Percentiles rank a stretch among this genome's conserved stretches.
Evolutionary conservation across 345 rosid genomes (phyloP).

Genomic region (Crucihimalaya himalaica): DNA sequence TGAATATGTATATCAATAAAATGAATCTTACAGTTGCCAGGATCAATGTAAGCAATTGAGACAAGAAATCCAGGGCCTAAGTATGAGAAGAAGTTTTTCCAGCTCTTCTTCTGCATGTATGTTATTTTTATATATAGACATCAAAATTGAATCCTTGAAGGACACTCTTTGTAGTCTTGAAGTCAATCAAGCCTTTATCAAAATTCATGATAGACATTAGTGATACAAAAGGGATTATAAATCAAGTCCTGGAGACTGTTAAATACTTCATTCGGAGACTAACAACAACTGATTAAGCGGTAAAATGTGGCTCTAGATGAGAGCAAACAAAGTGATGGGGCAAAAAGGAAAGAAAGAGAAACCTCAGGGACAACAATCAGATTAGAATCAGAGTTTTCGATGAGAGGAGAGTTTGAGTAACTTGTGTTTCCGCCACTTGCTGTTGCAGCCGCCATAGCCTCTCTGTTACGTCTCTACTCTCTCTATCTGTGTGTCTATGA

Average conservation of each 20-base stretch:
- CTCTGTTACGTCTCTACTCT: background rate
- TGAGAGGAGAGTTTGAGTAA: conserved; percentile 61
- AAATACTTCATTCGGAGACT: no score
- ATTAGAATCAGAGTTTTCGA: conserved; percentile 45
- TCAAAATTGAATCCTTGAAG: background rate
- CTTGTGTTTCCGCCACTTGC: conserved; percentile 40
- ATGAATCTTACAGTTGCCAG: conserved; percentile 77
- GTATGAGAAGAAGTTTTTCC: conserved; percentile 82
- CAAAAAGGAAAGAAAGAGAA: background rate
- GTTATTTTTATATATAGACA: no score
- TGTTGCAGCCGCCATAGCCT: conserved; percentile 41
- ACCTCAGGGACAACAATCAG: conserved; percentile 85
- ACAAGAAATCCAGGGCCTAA: conserved; percentile 91
- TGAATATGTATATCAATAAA: background rate
- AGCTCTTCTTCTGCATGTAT: conserved; percentile 69
- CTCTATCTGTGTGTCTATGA: background rate
- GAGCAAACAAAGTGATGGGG: background rate
- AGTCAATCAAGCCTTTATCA: background rate
- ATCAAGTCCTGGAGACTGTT: background rate
- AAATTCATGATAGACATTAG: background rate
- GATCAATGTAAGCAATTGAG: conserved; percentile 89
- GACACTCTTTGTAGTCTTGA: background rate
- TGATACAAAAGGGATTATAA: background rate
- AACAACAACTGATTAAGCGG: background rate
- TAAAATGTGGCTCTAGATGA: background rate